Base-by-base conservation (phyloP, 176 grass and related monocot genomes). In the Paspalum notatum region DNA sequence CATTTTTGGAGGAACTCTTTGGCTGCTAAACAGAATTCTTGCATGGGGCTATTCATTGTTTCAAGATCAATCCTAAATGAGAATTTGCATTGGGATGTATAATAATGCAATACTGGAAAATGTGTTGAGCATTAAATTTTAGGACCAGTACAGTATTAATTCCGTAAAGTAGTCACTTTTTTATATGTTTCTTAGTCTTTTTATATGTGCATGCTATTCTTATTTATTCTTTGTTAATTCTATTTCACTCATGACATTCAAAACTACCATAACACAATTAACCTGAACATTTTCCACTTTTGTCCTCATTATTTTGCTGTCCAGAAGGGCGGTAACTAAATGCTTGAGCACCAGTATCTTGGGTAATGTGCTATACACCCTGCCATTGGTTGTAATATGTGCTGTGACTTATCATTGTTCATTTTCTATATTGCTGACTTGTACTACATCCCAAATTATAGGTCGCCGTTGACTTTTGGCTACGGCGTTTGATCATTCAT, bases 321-420 rank as follows among this genome's bases (percentile, higher is more conserved):
- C 72, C n/a, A n/a, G n/a, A n/a, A n/a, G n/a, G n/a, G n/a, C n/a
- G 7, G 21, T 45, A 60, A 60, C 39, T 17, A 17, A 39, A 75
- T 75, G 72, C 38, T 75, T 58, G n/a, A 72, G 55, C 7, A 52
- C 13, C 68, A 82, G 15, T 75, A 66, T 27, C 9, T 45, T 44
- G 6, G 10, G 22, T 15, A 52, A 21, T 46, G 0, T 26, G 22
- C 39, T 59, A 8, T 25, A 51, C 5, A 11, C 25, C 5, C 12
- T 48, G 50, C 26, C 52, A 69, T 38, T 70, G 75, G 12, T 75
- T 83, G n/a, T 25, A 74, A 45, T n/a, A 20, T 55, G 16, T 71
- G 22, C 10, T 17, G 3, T 58, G 25, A 58, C 43, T 39, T 25
- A 72, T 85, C 1, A 60, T 10, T 8, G 4, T 26, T n/a, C 17